phyloP scores from a whole-genome alignment of 345 rosid species.

The Cardamine chenopodiifolia region DNA sequence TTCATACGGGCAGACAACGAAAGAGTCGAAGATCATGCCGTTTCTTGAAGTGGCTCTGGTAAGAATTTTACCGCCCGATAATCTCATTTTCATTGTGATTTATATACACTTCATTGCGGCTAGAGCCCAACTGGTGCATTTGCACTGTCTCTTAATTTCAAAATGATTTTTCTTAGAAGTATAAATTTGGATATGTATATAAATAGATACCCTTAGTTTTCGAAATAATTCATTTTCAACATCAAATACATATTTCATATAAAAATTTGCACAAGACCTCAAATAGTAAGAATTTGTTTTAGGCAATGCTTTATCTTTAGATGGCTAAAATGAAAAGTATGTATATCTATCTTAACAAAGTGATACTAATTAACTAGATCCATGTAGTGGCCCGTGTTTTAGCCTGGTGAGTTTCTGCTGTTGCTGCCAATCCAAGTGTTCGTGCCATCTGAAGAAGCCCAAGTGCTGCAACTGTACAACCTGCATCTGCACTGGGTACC shows the following conservation, averaged over 20 bases:
- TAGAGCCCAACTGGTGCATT: neutral
- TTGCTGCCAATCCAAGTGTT: conserved; percentile 64
- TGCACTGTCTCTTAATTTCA: neutral
- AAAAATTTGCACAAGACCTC: neutral
- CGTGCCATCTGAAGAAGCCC: conserved; percentile 51
- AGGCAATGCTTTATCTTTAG: neutral
- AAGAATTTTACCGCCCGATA: conserved; percentile 10
- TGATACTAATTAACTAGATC: conserved; percentile 15
- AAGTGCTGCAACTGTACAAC: conserved; percentile 47
- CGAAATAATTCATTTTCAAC: neutral
- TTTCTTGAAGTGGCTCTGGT: conserved; percentile 93
- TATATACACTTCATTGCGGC: neutral
- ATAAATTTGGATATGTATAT: neutral
- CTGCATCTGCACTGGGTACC: conserved; percentile 36
- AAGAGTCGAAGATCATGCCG: conserved; percentile 61
- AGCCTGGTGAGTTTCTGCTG: conserved; percentile 73
- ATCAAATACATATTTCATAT: neutral
- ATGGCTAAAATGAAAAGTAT: neutral
- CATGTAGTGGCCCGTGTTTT: conserved; percentile 62
- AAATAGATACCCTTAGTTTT: neutral
- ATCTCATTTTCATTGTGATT: neutral
- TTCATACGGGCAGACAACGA: conserved; percentile 49
- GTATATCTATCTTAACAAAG: neutral
- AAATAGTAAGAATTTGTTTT: neutral
- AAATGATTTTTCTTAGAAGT: neutral